phyloP scores from a whole-genome alignment of 768 basidiomycete species.

The Paxillus ammoniavirescens region DNA sequence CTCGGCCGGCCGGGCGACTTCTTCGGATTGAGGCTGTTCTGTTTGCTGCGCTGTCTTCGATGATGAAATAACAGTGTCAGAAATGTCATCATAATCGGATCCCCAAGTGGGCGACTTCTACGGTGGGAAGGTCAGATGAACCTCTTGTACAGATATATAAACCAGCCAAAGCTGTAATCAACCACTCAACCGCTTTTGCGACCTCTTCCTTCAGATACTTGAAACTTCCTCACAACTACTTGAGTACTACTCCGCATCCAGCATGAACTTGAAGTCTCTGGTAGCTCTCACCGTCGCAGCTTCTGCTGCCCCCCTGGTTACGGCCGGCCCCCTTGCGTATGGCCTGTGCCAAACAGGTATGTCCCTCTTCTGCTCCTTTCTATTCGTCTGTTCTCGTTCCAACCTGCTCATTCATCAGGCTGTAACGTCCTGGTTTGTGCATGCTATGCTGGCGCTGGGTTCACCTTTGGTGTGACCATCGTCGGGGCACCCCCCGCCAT shows the following conservation, averaged over 20 bases:
- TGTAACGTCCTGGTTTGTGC: constrained; percentile 21
- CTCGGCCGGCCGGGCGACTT: too few relatives aligned
- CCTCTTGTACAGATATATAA: neutral
- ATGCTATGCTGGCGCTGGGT: constrained; percentile 25
- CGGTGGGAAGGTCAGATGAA: too few relatives aligned
- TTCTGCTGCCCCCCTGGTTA: constrained; percentile 5
- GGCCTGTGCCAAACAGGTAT: constrained; percentile 25
- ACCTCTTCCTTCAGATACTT: too few relatives aligned
- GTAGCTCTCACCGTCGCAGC: constrained; percentile 16
- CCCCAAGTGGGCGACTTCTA: too few relatives aligned
- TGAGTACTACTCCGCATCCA: neutral
- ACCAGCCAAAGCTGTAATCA: neutral
- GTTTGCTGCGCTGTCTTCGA: too few relatives aligned
- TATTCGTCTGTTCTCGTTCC: neutral
- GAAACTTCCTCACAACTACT: neutral
- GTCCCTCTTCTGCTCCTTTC: neutral
- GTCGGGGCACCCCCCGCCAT: constrained; percentile 19
- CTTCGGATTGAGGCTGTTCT: too few relatives aligned
- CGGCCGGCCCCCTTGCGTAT: constrained; percentile 21
- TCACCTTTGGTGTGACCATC: constrained; percentile 22
- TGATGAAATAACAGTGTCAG: too few relatives aligned
- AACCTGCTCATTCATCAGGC: constrained; percentile 6
- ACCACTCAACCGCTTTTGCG: neutral
- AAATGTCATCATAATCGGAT: too few relatives aligned
- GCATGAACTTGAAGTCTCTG: constrained; percentile 27